phyloP scores from a whole-genome alignment of 495 filamentous ascomycete genomes.

The Margaritispora aquatica region DNA sequence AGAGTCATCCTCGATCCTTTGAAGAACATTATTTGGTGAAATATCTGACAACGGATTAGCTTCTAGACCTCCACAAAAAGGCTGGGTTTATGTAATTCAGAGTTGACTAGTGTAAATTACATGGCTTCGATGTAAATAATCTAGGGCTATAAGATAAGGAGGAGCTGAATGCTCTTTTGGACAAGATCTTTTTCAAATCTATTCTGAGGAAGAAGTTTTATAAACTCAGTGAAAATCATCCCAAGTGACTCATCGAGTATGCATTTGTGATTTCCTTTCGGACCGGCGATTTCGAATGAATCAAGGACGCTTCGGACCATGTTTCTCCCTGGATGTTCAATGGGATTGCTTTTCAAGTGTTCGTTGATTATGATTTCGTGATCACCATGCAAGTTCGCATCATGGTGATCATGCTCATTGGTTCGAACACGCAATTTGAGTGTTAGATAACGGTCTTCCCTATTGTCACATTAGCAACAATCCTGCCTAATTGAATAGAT shows the following conservation, averaged over 20 bases:
- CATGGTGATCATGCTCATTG: constrained; percentile 19
- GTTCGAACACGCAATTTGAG: constrained; percentile 25
- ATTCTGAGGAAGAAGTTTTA: constrained; percentile 25
- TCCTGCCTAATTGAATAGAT: constrained; percentile 16
- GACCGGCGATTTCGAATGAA: constrained; percentile 21
- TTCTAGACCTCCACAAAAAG: constrained; percentile 12
- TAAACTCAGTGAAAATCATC: constrained; percentile 33
- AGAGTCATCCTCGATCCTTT: constrained; percentile 16
- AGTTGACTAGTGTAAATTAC: constrained; percentile 27
- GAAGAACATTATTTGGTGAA: constrained; percentile 22
- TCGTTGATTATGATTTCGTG: constrained; percentile 27
- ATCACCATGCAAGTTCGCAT: constrained; percentile 10
- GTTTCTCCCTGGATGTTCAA: constrained; percentile 26
- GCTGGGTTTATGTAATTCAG: constrained; percentile 13
- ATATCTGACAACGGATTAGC: constrained; percentile 22
- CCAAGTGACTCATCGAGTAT: constrained; percentile 29
- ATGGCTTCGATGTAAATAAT: constrained; percentile 30
- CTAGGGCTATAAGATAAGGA: constrained; percentile 30
- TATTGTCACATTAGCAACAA: constrained; percentile 19
- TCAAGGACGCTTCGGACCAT: constrained; percentile 22
- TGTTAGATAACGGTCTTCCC: constrained; percentile 20
- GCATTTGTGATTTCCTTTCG: constrained; percentile 25
- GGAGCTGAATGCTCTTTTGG: constrained; percentile 27
- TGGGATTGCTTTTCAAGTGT: constrained; percentile 25
- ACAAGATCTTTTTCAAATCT: constrained; percentile 27